Conservation (phyloP, 768 basidiomycete species). For the Lentinula boryana region DNA sequence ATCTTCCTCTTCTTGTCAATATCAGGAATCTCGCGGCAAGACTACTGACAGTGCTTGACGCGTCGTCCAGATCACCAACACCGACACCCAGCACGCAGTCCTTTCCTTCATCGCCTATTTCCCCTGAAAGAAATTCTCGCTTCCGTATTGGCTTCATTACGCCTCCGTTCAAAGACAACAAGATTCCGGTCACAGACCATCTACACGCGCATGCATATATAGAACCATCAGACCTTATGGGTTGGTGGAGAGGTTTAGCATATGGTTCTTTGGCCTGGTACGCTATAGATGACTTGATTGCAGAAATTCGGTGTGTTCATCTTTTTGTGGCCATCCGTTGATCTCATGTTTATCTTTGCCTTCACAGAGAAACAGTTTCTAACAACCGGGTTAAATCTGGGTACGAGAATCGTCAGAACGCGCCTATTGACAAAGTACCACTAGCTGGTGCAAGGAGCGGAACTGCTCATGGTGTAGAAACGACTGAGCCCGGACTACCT, state of each 20-base stretch:
- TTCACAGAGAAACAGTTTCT: conserved; percentile 65
- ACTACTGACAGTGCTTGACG: conserved; percentile 43
- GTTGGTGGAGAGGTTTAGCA: conserved; percentile 69
- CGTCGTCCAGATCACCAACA: conserved; percentile 28
- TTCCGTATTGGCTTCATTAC: conserved; percentile 76
- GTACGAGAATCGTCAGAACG: conserved; percentile 45
- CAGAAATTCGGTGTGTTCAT: conserved; percentile 64
- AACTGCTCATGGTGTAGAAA: conserved; percentile 59
- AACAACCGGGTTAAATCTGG: conserved; percentile 85
- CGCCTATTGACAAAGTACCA: conserved; percentile 73
- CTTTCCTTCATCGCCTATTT: conserved; percentile 21
- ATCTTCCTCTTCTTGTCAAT: conserved; percentile 65
- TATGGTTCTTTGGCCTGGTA: conserved; percentile 73
- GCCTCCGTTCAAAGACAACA: conserved; percentile 69
- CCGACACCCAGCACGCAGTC: conserved; percentile 10
- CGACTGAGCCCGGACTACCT: conserved; percentile 45
- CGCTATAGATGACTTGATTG: conserved; percentile 70
- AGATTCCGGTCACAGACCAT: conserved; percentile 76
- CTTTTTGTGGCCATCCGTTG: conserved; percentile 4
- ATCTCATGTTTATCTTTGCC: conserved; percentile 4
- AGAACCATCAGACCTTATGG: conserved; percentile 54
- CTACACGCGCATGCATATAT: conserved; percentile 75
- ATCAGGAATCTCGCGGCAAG: conserved; percentile 53
- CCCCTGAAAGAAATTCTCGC: conserved; percentile 26
- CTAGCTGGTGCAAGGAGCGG: conserved; percentile 64